phyloP scores from a whole-genome alignment of 2,329 filamentous ascomycete genomes.

The Dactylellina drechsleri region DNA sequence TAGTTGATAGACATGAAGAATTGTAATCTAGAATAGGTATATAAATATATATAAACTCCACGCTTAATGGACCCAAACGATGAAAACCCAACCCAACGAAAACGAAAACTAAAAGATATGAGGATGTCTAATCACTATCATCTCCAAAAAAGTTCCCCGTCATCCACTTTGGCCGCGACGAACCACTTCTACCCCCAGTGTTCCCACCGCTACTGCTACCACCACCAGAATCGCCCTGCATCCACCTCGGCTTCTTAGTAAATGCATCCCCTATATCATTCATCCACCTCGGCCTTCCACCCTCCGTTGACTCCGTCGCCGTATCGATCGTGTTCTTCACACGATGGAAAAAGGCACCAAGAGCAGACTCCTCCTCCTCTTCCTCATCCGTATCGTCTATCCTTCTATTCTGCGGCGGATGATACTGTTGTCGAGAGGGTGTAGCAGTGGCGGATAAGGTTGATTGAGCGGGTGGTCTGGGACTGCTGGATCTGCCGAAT shows the following conservation, averaged over 20 bases:
- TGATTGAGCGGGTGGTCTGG: constrained; percentile 16
- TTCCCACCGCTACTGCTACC: constrained; percentile 55
- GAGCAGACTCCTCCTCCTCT: constrained; percentile 79
- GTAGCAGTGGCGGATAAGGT: constrained; percentile 6
- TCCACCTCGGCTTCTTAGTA: constrained; percentile 79
- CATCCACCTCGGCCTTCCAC: constrained; percentile 78
- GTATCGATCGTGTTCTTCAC: constrained; percentile 93
- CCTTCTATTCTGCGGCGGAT: constrained; percentile 50
- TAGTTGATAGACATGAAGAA: too few relatives aligned
- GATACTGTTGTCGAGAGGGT: constrained; percentile 21
- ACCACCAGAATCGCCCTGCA: constrained; percentile 68
- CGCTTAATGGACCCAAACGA: too few relatives aligned
- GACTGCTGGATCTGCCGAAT: constrained; percentile 28
- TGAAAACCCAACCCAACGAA: constrained; percentile 11
- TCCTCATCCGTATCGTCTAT: constrained; percentile 64
- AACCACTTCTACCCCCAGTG: constrained; percentile 3
- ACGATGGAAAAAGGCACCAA: constrained; percentile 82
- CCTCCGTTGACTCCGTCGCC: constrained; percentile 65
- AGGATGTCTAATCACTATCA: constrained; percentile 41
- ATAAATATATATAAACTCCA: too few relatives aligned
- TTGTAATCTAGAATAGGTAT: neutral
- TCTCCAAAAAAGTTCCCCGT: constrained; percentile 52
- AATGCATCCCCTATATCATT: constrained; percentile 75
- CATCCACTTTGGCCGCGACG: constrained; percentile 53
- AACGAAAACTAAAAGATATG: neutral